A percentile compares a stretch with the other conserved stretches of the same genome.
Conservation (phyloP, 1,284 basidiomycete genomes). For the Tylopilus microsporus region DNA sequence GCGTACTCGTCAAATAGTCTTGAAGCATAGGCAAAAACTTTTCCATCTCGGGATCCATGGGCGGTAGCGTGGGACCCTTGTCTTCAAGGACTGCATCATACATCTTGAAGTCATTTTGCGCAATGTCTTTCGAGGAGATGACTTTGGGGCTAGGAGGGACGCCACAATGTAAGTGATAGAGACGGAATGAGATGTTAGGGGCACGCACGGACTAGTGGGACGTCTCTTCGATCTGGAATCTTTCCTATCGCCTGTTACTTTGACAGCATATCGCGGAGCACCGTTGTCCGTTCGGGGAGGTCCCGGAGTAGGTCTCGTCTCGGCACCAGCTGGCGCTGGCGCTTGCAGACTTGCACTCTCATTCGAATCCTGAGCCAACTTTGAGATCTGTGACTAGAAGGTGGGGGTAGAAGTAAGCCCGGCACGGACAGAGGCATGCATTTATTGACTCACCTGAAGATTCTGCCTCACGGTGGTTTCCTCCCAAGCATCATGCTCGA, state of each 20-base stretch:
- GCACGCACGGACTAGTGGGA: conserved; percentile 30
- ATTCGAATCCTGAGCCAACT: conserved; percentile 36
- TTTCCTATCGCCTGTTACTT: conserved; percentile 6
- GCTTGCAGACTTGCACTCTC: conserved; percentile 13
- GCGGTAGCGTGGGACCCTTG: conserved; percentile 29
- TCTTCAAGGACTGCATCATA: conserved; percentile 62
- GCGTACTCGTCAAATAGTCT: conserved; percentile 63
- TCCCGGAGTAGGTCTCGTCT: conserved; percentile 17
- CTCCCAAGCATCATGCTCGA: conserved; percentile 65
- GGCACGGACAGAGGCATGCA: not conserved
- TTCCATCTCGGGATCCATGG: conserved; percentile 59
- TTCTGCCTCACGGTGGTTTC: conserved; percentile 51
- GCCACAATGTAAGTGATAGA: not conserved
- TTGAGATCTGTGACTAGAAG: conserved; percentile 48
- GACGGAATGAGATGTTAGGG: not conserved
- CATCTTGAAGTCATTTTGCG: conserved; percentile 51
- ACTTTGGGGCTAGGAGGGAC: conserved; percentile 47
- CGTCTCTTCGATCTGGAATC: conserved; percentile 14
- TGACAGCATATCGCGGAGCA: conserved; percentile 26
- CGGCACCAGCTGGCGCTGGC: conserved; percentile 14
- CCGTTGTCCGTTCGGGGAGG: conserved; percentile 19
- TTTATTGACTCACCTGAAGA: conserved; percentile 51
- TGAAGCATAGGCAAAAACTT: conserved; percentile 67
- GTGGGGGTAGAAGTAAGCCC: not conserved
- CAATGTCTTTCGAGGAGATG: conserved; percentile 47